These are phyloP conservation scores for Phytophthora pseudosyringae DNA, from an alignment of 352 stramenopile genomes.

Conservation along the genomic window DNA sequence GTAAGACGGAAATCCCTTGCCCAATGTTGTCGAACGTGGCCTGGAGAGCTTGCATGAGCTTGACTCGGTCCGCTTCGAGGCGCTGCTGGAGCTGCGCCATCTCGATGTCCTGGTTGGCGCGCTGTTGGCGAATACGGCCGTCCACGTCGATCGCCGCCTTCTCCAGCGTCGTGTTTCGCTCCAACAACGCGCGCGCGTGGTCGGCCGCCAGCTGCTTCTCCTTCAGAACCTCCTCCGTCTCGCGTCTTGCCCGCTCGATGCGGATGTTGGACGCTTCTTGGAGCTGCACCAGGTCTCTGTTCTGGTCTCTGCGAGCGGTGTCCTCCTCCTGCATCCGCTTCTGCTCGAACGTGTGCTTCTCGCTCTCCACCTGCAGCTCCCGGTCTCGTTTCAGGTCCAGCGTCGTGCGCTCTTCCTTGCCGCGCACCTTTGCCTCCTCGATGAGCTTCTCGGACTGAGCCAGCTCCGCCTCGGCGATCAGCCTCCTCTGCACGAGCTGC, in stretches of 20 bases:
- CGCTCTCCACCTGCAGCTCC: conserved; percentile 56
- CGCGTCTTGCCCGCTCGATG: conserved; percentile 57
- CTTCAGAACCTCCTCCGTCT: conserved; percentile 70
- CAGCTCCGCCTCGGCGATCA: conserved; percentile 58
- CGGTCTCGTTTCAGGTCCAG: conserved; percentile 51
- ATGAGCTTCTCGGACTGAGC: conserved; percentile 42
- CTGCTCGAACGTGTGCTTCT: conserved; percentile 57
- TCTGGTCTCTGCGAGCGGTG: conserved; percentile 47
- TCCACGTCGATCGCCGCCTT: conserved; percentile 72
- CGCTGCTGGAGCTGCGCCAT: conserved; percentile 65
- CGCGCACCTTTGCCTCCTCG: conserved; percentile 46
- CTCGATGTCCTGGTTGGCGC: conserved; percentile 76
- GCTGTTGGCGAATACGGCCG: conserved; percentile 71
- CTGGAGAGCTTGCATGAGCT: conserved; percentile 70
- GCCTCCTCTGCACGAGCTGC: conserved; percentile 66
- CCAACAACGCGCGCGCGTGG: conserved; percentile 51
- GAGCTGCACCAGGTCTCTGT: conserved; percentile 62
- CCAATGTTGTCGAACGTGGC: conserved; percentile 77
- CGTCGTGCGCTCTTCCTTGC: conserved; percentile 62
- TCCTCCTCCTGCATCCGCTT: conserved; percentile 58
- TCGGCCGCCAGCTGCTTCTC: conserved; percentile 60
- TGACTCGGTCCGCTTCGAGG: conserved; percentile 68
- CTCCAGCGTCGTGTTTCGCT: conserved; percentile 67
- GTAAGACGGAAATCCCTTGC: conserved; percentile 52
- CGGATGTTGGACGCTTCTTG: conserved; percentile 69